Conservation (phyloP, 257 asterid genomes). For the Solanum gracilifrons region DNA sequence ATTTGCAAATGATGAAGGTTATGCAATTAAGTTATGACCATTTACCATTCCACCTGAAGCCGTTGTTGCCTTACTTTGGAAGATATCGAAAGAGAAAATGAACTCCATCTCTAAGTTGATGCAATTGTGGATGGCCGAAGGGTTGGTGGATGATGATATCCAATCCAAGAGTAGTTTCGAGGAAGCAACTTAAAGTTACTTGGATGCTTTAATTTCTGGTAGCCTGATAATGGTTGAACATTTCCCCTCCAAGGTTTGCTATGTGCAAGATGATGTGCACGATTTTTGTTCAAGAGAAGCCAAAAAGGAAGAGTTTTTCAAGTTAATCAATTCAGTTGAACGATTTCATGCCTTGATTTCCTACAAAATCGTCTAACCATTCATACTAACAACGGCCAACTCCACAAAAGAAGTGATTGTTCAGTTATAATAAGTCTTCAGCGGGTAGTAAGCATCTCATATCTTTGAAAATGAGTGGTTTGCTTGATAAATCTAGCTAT, state of each 20-base stretch:
- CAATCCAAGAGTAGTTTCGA: background rate
- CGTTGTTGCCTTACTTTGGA: constrained; percentile 22
- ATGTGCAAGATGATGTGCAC: constrained; percentile 10
- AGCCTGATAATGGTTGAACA: constrained; percentile 1
- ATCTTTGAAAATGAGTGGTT: background rate
- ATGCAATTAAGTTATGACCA: constrained; percentile 17
- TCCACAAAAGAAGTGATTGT: background rate
- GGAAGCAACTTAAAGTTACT: background rate
- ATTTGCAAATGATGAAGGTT: background rate
- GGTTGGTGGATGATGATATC: constrained; percentile 8
- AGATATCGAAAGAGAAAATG: background rate
- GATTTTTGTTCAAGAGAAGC: constrained; percentile 1
- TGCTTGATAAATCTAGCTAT: background rate
- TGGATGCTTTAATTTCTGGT: constrained; percentile 7
- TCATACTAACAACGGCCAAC: background rate
- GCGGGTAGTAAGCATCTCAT: background rate
- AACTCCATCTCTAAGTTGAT: constrained; percentile 2
- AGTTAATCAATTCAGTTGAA: background rate
- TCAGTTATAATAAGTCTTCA: background rate
- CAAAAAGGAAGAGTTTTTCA: background rate
- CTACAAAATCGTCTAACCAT: background rate
- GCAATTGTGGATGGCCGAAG: constrained; percentile 21
- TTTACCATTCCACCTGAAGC: constrained; percentile 14
- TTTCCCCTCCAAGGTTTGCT: background rate
- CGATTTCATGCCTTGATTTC: background rate